Evolutionary conservation across 352 stramenopile genomes (phyloP), one percentile per base, ranked within the genome.

Genomic region (Ophiocytium majus): DNA sequence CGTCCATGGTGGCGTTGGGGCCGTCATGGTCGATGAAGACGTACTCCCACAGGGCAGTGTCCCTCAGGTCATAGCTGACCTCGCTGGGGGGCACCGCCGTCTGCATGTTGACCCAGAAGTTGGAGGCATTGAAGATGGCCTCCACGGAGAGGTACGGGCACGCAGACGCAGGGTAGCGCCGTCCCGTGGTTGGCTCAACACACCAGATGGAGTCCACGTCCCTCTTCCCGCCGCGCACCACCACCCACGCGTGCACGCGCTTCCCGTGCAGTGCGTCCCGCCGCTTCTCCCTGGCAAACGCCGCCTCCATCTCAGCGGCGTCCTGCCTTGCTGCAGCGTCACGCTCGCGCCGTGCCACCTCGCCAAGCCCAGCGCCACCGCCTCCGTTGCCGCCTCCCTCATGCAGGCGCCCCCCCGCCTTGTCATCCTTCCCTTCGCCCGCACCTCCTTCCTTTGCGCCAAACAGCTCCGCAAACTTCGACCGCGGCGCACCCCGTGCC

Each of bases 81-180:
- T 87, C 37, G 10, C 74, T 87, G 37, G 75, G 1, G 34, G 31
- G 10, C 10, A 37, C 19, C 10, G n/a, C 0, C 49, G 17, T 87
- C 82, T 96, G 94, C 92, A 97, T 97, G 90, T 98, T 98, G 28
- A 98, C 93, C 94, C 94, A 98, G 85, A 95, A 98, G 88, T 98
- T 98, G 81, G 95, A 92, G 83, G 97, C 89, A 86, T 97, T 98
- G 91, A 95, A 98, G 0, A 98, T 91, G 28, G 87, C 92, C 86
- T 97, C 94, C 5, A 98, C 92, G 43, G 82, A 84, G 0, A 90
- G 82, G 90, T 98, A 98, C 1, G 96, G 95, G 0, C 88, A 90
- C 23, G 94, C 91, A 28, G 89, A 80, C 0, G 96, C 57, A 9
- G 92, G 88, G 86, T 98, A 98, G 10, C 91, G 87, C 0, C 91